Conservation (phyloP, 345 rosid genomes). For the Streptanthus diversifolius region DNA sequence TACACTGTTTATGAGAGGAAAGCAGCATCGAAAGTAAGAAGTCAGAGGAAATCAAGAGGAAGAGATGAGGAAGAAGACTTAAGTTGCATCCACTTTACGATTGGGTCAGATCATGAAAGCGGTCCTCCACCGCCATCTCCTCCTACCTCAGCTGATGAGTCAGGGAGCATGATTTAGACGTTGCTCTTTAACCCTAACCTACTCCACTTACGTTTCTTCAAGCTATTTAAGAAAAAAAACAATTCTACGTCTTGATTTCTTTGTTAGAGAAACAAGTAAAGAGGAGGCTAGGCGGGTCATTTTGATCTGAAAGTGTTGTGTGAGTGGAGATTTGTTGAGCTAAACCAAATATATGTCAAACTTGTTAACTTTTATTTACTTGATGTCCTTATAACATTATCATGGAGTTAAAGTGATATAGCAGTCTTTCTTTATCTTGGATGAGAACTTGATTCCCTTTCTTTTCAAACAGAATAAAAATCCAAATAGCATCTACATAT, state of each 20-base stretch:
- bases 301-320: constrained; percentile 16
- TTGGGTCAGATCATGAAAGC: constrained; percentile 36
- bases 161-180: neutral
- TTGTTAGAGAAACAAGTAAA: constrained; percentile 14
- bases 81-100: constrained; percentile 31
- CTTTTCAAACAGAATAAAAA: constrained; percentile 2
- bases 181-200: constrained; percentile 27
- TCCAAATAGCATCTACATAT: neutral
- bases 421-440: neutral
- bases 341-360: constrained; percentile 6
- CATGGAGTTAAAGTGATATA: neutral
- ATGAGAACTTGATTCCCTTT: constrained; percentile 27
- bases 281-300: neutral
- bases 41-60: constrained; percentile 9
- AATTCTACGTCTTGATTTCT: neutral
- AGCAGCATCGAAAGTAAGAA: constrained; percentile 25
- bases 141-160: constrained; percentile 50
- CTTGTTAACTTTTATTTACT: constrained; percentile 14
- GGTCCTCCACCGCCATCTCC: constrained; percentile 56
- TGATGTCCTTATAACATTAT: neutral
- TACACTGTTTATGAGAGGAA: constrained; percentile 61
- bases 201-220: constrained; percentile 28
- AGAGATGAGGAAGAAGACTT: neutral
- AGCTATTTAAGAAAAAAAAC: neutral
- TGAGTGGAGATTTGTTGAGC: constrained; percentile 21